Evolutionary conservation across 495 filamentous ascomycete species (phyloP).

Genomic region (Lasiosphaeria hispida): DNA sequence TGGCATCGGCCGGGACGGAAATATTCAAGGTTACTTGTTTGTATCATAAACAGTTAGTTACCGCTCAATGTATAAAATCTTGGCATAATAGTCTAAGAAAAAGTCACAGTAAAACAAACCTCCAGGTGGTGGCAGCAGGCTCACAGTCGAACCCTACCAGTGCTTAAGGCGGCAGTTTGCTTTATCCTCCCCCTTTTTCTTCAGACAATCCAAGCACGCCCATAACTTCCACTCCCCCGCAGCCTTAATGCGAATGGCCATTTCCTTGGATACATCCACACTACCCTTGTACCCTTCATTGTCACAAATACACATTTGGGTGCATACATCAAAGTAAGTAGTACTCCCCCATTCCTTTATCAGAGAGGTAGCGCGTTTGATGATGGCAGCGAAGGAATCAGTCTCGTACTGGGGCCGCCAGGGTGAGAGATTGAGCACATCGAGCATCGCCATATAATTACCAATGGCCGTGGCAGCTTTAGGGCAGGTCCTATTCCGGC

Average conservation of each 20-base stretch:
- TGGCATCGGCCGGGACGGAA: no score
- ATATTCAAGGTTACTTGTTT: no score
- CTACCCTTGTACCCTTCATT: slow-evolving; percentile 9
- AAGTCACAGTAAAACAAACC: no score
- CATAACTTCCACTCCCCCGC: slow-evolving; percentile 18
- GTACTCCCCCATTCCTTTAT: background rate
- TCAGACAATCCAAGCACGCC: slow-evolving; percentile 19
- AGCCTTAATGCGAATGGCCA: background rate
- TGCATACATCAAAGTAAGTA: slow-evolving; percentile 15
- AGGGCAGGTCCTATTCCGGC: slow-evolving; percentile 2
- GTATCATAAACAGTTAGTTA: no score
- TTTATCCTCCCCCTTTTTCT: background rate
- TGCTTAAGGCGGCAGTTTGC: slow-evolving; percentile 16
- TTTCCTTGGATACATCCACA: slow-evolving; percentile 1
- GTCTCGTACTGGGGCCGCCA: slow-evolving; percentile 24
- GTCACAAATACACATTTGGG: slow-evolving; percentile 5
- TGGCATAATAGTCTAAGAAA: no score
- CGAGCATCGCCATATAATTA: slow-evolving; percentile 17
- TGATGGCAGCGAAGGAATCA: slow-evolving; percentile 16
- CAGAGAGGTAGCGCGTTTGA: slow-evolving; percentile 8
- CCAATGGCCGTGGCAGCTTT: slow-evolving; percentile 17
- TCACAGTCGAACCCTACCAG: slow-evolving; percentile 7
- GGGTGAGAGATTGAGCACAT: slow-evolving; percentile 14
- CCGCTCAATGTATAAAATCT: no score
- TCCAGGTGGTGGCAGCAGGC: no score